Conservation (phyloP, 2,329 filamentous ascomycete species). For the Teratosphaeriaceae sp. region DNA sequence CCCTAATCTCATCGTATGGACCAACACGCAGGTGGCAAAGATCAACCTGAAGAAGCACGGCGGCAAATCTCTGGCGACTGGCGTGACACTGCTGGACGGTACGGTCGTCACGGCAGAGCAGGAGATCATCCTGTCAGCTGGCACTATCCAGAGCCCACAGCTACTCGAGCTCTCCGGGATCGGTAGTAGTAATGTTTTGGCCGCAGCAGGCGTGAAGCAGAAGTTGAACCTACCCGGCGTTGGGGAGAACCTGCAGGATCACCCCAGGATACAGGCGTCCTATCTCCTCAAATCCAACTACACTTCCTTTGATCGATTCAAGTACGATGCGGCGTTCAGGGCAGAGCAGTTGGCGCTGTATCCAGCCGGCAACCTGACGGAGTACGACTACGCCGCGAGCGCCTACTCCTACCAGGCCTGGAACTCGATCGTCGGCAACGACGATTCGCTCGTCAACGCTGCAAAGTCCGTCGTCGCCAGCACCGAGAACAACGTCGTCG, state of each 20-base stretch:
- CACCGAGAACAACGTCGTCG: constrained; percentile 9
- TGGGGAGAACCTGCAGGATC: constrained; percentile 36
- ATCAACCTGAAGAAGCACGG: constrained; percentile 27
- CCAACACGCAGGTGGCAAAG: constrained; percentile 33
- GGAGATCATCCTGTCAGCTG: constrained; percentile 2
- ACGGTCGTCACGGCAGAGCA: constrained; percentile 14
- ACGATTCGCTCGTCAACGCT: constrained; percentile 17
- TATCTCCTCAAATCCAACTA: constrained; percentile 27
- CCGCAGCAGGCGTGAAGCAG: constrained; percentile 38
- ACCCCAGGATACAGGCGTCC: constrained; percentile 18
- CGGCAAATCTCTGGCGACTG: constrained; percentile 19
- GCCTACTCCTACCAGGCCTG: constrained; percentile 40
- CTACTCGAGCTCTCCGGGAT: constrained; percentile 8
- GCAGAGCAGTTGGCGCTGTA: constrained; percentile 35
- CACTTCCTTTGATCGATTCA: constrained; percentile 27
- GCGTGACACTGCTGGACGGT: constrained; percentile 28
- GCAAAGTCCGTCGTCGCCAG: too few relatives aligned
- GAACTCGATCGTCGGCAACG: constrained; percentile 30
- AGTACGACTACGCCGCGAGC: constrained; percentile 36
- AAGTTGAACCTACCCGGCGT: constrained; percentile 45
- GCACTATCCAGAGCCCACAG: not conserved
- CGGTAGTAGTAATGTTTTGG: constrained; percentile 6
- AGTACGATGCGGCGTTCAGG: constrained; percentile 28
- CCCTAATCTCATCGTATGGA: constrained; percentile 37
- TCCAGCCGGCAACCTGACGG: constrained; percentile 23